Conservation (phyloP, 129 eudicot species). For the Ambrosia trifida region DNA sequence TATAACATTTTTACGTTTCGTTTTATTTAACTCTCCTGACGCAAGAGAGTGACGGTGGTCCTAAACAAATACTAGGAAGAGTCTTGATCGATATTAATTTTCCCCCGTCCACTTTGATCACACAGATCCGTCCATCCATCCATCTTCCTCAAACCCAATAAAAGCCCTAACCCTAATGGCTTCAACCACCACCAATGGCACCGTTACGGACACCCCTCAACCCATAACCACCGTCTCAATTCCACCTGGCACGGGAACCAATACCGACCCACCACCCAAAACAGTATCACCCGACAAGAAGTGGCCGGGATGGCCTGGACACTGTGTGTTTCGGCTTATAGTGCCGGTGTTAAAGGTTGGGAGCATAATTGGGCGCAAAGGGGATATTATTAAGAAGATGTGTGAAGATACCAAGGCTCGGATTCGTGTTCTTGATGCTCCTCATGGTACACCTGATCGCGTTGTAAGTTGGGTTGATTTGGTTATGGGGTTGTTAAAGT, state of each 20-base stretch:
- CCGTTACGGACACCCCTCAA: conserved; percentile 25
- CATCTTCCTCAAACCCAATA: conserved; percentile 27
- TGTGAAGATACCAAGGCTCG: conserved; percentile 75
- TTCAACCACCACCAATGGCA: conserved; percentile 38
- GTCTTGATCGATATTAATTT: no score
- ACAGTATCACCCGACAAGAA: conserved; percentile 34
- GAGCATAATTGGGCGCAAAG: conserved; percentile 83
- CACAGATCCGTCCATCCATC: no score
- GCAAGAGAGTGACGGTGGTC: no score
- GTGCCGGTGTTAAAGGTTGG: conserved; percentile 90
- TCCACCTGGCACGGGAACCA: conserved; percentile 2
- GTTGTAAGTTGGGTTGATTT: conserved; percentile 44
- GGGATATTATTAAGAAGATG: conserved; percentile 69
- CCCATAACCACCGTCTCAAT: conserved; percentile 14
- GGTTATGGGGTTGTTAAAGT: background rate
- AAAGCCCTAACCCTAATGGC: conserved; percentile 45
- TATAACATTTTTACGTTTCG: no score
- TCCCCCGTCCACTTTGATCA: background rate
- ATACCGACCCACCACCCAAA: background rate
- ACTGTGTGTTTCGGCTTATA: conserved; percentile 60
- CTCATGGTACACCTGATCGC: conserved; percentile 61
- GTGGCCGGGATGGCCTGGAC: conserved; percentile 98
- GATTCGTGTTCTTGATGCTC: conserved; percentile 77
- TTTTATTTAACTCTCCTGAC: no score
- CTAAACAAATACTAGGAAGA: no score